Evolutionary conservation across 2,329 filamentous ascomycete genomes (phyloP).

Genomic region (Nigrospora oryzae): DNA sequence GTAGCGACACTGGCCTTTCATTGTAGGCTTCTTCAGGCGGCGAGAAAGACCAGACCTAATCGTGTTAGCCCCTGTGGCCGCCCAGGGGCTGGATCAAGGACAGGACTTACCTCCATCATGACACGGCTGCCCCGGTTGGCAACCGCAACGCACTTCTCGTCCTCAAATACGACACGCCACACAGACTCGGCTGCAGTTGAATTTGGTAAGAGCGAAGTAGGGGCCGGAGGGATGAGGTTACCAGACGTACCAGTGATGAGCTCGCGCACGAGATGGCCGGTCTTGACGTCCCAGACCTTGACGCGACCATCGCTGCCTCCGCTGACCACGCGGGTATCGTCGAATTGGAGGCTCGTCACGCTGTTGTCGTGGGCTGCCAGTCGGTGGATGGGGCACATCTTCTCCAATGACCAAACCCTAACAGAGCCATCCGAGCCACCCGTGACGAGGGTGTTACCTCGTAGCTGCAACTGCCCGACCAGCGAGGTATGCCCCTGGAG

Average conservation of each 20-base stretch:
- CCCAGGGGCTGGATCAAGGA: no score
- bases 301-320: conserved; percentile 96
- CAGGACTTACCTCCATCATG: conserved; percentile 81
- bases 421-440: conserved; percentile 95
- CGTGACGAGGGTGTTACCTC: conserved; percentile 87
- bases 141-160: conserved; percentile 96
- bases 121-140: conserved; percentile 78
- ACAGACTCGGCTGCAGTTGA: conserved; percentile 66
- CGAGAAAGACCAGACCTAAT: conserved; percentile 87
- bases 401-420: conserved; percentile 88
- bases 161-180: conserved; percentile 96
- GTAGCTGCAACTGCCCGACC: conserved; percentile 93
- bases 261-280: conserved; percentile 82
- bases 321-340: conserved; percentile 89
- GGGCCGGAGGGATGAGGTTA: background rate
- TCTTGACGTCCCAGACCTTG: conserved; percentile 96
- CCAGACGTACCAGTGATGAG: conserved; percentile 50
- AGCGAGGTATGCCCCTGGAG: conserved; percentile 95
- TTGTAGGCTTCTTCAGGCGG: conserved; percentile 64
- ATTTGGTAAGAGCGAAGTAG: background rate
- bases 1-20: conserved; percentile 42
- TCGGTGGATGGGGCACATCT: conserved; percentile 85
- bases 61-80: no score
- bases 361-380: conserved; percentile 97
- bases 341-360: conserved; percentile 94